Evolutionary conservation across 805 yeast species (phyloP).

Genomic region (Candida sonorensis): DNA sequence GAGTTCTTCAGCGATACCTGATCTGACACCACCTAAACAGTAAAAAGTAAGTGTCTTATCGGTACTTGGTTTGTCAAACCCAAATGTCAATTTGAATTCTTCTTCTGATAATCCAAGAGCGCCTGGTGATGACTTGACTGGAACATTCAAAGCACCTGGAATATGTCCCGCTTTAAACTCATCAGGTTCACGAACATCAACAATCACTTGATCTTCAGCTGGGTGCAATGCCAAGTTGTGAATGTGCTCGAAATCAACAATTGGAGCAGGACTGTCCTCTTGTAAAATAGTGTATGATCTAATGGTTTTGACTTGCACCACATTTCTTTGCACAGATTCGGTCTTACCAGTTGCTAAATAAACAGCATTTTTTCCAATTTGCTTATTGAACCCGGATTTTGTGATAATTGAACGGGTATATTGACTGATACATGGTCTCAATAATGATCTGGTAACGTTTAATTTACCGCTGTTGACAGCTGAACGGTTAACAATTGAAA

Average conservation of each 20-base stretch:
- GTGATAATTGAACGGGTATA: background rate
- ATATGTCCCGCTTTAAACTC: slow-evolving; percentile 69
- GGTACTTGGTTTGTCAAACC: slow-evolving; percentile 68
- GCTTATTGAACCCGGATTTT: no score
- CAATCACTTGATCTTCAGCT: slow-evolving; percentile 41
- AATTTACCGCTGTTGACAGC: background rate
- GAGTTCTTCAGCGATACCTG: slow-evolving; percentile 83
- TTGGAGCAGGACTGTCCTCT: slow-evolving; percentile 26
- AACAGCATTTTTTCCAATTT: no score
- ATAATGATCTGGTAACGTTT: background rate
- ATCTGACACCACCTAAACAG: slow-evolving; percentile 90
- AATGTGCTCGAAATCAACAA: slow-evolving; percentile 22
- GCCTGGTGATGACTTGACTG: slow-evolving; percentile 86
- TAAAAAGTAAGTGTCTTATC: slow-evolving; percentile 78
- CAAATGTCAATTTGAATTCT: slow-evolving; percentile 75
- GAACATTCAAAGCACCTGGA: slow-evolving; percentile 81
- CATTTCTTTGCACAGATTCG: no score
- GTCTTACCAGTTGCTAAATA: no score
- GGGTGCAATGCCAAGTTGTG: slow-evolving; percentile 38
- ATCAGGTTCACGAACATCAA: slow-evolving; percentile 90
- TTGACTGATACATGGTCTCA: background rate
- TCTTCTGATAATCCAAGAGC: slow-evolving; percentile 76
- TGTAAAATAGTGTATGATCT: slow-evolving; percentile 22
- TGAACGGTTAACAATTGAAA: background rate
- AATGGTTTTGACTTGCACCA: no score